Percentiles rank a stretch among this genome's conserved stretches.
Evolutionary conservation across 208 protist genomes (phyloP).

Genomic region (Spongospora subterranea): DNA sequence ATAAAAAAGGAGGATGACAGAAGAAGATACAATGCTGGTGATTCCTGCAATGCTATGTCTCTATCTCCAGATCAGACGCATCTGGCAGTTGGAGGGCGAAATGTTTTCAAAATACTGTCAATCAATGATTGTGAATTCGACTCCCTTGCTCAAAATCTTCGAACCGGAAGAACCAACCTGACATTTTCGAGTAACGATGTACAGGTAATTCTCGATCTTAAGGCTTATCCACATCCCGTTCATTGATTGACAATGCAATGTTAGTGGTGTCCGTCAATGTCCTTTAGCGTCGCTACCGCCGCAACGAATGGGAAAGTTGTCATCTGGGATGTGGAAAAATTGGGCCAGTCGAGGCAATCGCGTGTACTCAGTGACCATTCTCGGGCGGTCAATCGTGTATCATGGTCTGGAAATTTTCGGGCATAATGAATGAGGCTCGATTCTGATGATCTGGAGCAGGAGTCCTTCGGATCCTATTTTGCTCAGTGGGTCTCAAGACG

Average conservation of each 20-base stretch:
- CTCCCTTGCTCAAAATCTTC: neutral
- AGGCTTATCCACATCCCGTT: no score
- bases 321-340: slow-evolving; percentile 35
- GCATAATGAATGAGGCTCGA: neutral
- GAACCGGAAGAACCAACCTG: slow-evolving; percentile 18
- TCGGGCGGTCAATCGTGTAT: slow-evolving; percentile 12
- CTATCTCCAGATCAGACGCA: neutral
- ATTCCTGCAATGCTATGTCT: slow-evolving; percentile 45
- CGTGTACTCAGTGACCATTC: slow-evolving; percentile 22
- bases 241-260: no score
- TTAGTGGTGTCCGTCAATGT: neutral
- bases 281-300: neutral
- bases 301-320: slow-evolving; percentile 42
- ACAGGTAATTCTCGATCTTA: no score
- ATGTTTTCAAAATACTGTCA: slow-evolving; percentile 32
- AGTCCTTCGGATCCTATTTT: neutral
- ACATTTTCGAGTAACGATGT: slow-evolving; percentile 42
- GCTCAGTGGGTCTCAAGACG: slow-evolving; percentile 36
- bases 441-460: neutral
- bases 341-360: neutral
- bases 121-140: neutral
- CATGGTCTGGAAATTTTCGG: neutral
- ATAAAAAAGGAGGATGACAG: no score
- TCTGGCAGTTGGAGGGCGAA: neutral
- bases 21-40: no score